Percentiles rank a stretch among this genome's conserved stretches.
Conservation (phyloP, 164 flowering plant genomes). For the Stephania yunnanensis region DNA sequence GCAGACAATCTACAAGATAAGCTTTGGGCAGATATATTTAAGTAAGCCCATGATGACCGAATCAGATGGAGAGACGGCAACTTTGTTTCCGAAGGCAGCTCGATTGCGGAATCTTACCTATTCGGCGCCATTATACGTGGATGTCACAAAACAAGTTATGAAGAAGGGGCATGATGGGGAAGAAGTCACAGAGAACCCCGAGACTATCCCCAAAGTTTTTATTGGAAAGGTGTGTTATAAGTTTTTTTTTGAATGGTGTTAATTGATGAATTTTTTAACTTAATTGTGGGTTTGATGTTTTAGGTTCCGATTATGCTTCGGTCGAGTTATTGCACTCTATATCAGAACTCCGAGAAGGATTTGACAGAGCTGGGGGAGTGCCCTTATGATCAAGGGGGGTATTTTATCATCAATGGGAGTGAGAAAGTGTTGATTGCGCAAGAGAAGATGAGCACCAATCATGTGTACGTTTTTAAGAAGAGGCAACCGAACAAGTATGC, state of each 20-base stretch:
- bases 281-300: background rate
- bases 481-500: constrained; percentile 99
- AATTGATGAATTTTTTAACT: background rate
- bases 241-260: too few relatives aligned
- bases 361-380: constrained; percentile 98
- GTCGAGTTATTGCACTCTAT: constrained; percentile 91
- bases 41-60: constrained; percentile 99
- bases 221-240: constrained; percentile 71
- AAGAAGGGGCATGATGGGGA: constrained; percentile 97
- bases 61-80: constrained; percentile 96
- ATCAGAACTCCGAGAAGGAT: constrained; percentile 90
- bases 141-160: constrained; percentile 74
- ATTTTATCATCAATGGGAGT: constrained; percentile 96
- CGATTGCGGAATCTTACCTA: constrained; percentile 89
- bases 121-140: constrained; percentile 95
- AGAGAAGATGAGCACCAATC: constrained; percentile 99
- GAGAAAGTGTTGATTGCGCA: constrained; percentile 96
- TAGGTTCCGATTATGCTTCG: constrained; percentile 99
- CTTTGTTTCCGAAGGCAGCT: constrained; percentile 96
- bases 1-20: constrained; percentile 96
- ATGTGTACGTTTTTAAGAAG: constrained; percentile 96
- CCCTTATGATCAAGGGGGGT: constrained; percentile 98
- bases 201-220: constrained; percentile 75
- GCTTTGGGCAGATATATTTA: constrained; percentile 90
- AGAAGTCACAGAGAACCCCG: constrained; percentile 91